These are phyloP conservation scores for Podospora didyma DNA, from an alignment of 495 filamentous ascomycete species.

Conservation along the genomic window DNA sequence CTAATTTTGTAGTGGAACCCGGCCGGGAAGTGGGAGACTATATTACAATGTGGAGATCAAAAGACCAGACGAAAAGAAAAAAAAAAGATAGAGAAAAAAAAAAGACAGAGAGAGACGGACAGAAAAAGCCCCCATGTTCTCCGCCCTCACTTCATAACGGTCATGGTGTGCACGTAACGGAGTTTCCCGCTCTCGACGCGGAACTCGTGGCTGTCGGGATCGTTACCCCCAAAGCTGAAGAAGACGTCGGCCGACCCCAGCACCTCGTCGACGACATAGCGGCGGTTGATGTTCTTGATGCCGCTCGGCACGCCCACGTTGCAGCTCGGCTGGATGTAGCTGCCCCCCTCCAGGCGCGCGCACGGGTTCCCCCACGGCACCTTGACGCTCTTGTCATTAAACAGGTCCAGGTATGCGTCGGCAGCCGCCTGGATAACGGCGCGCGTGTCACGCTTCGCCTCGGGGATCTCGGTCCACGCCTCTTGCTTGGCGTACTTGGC, in stretches of 20 bases:
- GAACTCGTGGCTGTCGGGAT: conserved; percentile 40
- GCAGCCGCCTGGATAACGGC: conserved; percentile 41
- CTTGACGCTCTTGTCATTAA: conserved; percentile 33
- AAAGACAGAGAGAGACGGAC: background rate
- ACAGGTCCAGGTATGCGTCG: conserved; percentile 45
- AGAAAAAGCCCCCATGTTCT: background rate
- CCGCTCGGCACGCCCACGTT: conserved; percentile 36
- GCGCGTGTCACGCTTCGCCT: conserved; percentile 30
- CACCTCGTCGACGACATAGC: conserved; percentile 39
- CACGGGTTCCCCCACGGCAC: conserved; percentile 46
- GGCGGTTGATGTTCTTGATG: conserved; percentile 30
- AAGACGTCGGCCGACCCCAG: conserved; percentile 37
- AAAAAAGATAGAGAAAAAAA: background rate
- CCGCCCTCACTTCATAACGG: conserved; percentile 12
- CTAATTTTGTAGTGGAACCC: too few species aligned
- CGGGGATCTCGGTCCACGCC: conserved; percentile 44
- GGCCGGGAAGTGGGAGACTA: too few species aligned
- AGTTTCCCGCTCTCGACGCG: conserved; percentile 40
- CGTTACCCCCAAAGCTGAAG: conserved; percentile 34
- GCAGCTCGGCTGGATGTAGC: conserved; percentile 36
- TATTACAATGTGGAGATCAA: too few species aligned
- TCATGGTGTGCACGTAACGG: conserved; percentile 41
- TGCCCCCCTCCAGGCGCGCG: conserved; percentile 44
- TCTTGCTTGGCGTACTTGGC: conserved; percentile 38
- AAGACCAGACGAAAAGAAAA: background rate